Evolutionary conservation across 495 filamentous ascomycete species (phyloP), one percentile per base, ranked within the genome.

Genomic region (Neurospora tetrasperma): DNA sequence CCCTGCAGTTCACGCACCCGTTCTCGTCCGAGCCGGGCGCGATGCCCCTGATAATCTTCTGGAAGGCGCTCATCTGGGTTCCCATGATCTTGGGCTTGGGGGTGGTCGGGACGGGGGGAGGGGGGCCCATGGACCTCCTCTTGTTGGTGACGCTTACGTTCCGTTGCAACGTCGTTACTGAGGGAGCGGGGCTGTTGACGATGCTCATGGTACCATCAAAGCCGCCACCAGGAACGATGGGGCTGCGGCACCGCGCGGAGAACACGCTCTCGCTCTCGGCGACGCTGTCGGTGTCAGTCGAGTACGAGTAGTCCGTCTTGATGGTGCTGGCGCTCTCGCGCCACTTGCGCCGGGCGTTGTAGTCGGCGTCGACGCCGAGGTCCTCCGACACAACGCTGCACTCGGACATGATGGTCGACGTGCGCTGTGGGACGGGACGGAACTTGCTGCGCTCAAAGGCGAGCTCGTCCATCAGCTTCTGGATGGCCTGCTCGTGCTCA

Each of bases 401-500:
- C 20, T 74, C 77, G n/a, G 73, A 73, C 48, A 69, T 44, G 71
- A 39, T 20, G 27, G 42, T 74, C 23, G 74, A 76, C 68, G 18
- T 76, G 73, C 71, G 79, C 69, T 88, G 83, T 72, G 54, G 54
- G 12, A 31, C 23, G 14, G 54, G 54, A 1, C 54, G 54, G 54
- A 62, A 62, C 54, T 62, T 62, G 54, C 23, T 82, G 75, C 86
- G 86, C 77, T 94, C 92, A 1, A 84, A 80, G 23, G 85, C 86
- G 6, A 95, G 79, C 73, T 93, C 89, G 14, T 88, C 86, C 2
- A 88, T 87, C 74, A 94, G 84, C 68, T 83, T 82, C 77, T 85
- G 83, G 87, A 93, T 90, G 66, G 84, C 86, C 70, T 81, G 79
- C 75, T 94, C 90, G 74, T 92, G 90, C 75, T 90, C 87, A 0